phyloP scores from a whole-genome alignment of 305 asterid genomes.

The Plantago lanceolata region DNA sequence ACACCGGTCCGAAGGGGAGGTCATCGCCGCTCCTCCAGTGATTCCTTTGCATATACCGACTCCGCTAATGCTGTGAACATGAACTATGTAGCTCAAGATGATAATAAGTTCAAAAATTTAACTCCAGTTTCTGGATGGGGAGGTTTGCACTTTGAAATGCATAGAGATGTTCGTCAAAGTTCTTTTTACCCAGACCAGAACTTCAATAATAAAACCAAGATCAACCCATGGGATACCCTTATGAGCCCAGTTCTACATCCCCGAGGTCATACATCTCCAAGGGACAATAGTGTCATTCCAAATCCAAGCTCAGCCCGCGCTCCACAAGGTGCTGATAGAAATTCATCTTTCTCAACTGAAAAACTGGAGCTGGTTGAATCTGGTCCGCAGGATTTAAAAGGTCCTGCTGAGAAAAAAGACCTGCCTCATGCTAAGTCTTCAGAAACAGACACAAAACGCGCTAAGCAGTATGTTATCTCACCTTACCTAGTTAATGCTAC shows the following conservation, averaged over 20 bases:
- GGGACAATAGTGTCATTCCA: constrained; percentile 35
- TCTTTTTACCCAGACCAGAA: constrained; percentile 48
- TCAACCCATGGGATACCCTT: constrained; percentile 59
- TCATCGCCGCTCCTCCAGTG: constrained; percentile 74
- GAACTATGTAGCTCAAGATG: constrained; percentile 42
- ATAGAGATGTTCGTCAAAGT: constrained; percentile 44
- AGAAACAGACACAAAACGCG: constrained; percentile 67
- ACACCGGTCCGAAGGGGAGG: constrained; percentile 61
- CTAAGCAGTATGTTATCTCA: constrained; percentile 61
- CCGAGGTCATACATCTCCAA: constrained; percentile 47
- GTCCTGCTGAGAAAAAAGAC: constrained; percentile 52
- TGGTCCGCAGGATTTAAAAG: constrained; percentile 47
- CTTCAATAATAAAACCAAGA: constrained; percentile 42
- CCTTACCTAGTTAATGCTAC: constrained; percentile 16
- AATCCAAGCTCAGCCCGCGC: constrained; percentile 37
- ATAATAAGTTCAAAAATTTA: constrained; percentile 35
- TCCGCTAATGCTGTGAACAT: constrained; percentile 31
- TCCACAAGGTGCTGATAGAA: constrained; percentile 55
- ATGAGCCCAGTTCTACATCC: constrained; percentile 39
- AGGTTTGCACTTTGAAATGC: constrained; percentile 52
- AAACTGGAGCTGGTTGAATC: constrained; percentile 51
- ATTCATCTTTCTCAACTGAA: constrained; percentile 42
- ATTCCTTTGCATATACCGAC: constrained; percentile 57
- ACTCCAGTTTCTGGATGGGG: constrained; percentile 48
- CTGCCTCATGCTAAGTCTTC: constrained; percentile 42